Base-by-base conservation (phyloP, 805 yeast species). In the Metschnikowia borealis region DNA sequence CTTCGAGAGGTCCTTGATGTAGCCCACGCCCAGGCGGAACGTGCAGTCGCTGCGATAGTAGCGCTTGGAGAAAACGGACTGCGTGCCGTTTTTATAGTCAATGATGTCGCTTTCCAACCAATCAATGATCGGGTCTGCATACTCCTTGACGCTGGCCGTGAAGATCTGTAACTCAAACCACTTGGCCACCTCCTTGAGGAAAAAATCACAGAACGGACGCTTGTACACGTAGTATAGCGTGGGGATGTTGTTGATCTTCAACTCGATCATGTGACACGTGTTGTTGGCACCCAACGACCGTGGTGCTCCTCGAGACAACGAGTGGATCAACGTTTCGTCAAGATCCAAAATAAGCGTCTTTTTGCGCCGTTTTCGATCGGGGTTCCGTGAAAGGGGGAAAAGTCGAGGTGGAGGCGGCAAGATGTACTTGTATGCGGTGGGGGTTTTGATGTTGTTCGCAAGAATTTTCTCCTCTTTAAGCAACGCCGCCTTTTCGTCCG, bases 71-170 rank as follows among this genome's bases (percentile, higher is more conserved):
- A 81, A 83, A 70, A 74, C 61, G 11, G 48, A 47, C 48, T 46
- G 45, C 34, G 51, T 46, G 10, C 53, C 57, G 26, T 47, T 48
- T 33, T 51, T 48, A 51, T 55, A 51, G 52, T 61, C 53, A 21
- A 67, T 57, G 29, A 69, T 59, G 49, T 85, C 88, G 59, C 78
- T 75, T 65, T 92, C 98, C 18, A 92, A 73, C 83, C 91, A 88
- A 67, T 92, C 92, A 47, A 94, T 88, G 46, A 94, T 95, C 0
- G 99, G 98, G 62, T 94, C 99, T 0, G 99, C 98, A 62, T 94
- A 94, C 63, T 89, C 96, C 65, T 84, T 82, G 54, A 94, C 91
- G 37, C 96, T 86, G 2, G 99, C 99, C 0, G 99, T 94, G 73
- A 94, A 94, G 8, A 95, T 82, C 32, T 90, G 91, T 39, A 94